These are phyloP conservation scores for Gastrolobium bilobum DNA, from an alignment of 306 rosid genomes.

Conservation along the genomic window DNA sequence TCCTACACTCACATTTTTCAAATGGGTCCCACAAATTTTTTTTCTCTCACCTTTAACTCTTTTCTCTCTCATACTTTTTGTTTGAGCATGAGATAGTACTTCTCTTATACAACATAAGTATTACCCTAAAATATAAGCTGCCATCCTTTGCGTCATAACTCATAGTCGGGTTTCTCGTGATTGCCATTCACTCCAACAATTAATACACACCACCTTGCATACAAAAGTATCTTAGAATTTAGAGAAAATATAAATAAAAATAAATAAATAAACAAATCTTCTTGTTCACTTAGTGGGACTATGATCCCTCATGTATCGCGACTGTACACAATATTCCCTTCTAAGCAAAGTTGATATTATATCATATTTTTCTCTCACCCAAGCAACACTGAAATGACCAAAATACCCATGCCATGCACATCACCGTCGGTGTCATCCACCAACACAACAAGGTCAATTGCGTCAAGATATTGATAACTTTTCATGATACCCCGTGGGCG, in stretches of 20 bases:
- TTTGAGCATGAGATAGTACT: too few species aligned
- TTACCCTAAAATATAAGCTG: constrained; percentile 35
- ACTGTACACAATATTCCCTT: constrained; percentile 62
- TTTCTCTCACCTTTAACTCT: too few species aligned
- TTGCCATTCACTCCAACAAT: constrained; percentile 62
- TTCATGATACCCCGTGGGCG: not conserved
- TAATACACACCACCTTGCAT: constrained; percentile 57
- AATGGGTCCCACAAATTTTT: too few species aligned
- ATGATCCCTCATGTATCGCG: constrained; percentile 44
- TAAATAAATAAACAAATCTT: constrained; percentile 31
- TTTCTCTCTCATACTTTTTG: too few species aligned
- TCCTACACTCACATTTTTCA: too few species aligned
- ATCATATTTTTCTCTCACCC: constrained; percentile 27
- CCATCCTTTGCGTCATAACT: constrained; percentile 32
- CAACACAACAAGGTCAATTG: constrained; percentile 11
- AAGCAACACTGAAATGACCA: constrained; percentile 45
- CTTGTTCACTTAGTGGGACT: constrained; percentile 36
- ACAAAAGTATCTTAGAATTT: constrained; percentile 35
- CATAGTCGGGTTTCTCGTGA: constrained; percentile 68
- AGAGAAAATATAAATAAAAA: not conserved
- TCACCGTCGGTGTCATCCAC: not conserved
- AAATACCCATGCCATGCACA: constrained; percentile 45
- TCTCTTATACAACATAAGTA: too few species aligned
- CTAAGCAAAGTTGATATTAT: constrained; percentile 58
- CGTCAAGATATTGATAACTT: not conserved